Percentiles rank a stretch among this genome's conserved stretches.
Conservation (phyloP, 2,329 filamentous ascomycete genomes). For the Talaromyces sp. region DNA sequence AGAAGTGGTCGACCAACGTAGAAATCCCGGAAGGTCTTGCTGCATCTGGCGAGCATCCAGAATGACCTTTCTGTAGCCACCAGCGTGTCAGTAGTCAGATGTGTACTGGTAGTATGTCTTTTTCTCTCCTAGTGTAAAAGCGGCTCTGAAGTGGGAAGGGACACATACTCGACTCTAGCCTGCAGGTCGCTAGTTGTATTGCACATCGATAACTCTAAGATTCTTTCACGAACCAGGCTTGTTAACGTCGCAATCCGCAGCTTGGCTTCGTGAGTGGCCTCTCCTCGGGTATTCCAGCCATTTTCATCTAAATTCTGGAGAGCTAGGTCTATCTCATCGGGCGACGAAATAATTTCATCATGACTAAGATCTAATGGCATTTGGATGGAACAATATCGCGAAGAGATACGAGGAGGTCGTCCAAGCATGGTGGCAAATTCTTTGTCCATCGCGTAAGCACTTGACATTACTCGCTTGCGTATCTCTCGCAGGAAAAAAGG, state of each 20-base stretch:
- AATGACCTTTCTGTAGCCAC: background rate
- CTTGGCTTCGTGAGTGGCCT: background rate
- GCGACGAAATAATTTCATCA: background rate
- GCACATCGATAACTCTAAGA: conserved; percentile 10
- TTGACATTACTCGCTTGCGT: conserved; percentile 34
- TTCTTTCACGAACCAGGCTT: conserved; percentile 10
- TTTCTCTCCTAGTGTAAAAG: no score
- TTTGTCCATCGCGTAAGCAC: conserved; percentile 43
- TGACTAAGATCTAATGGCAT: conserved; percentile 23
- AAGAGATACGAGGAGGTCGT: conserved; percentile 41
- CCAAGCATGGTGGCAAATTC: conserved; percentile 45
- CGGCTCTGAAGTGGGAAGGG: background rate
- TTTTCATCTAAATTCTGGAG: background rate
- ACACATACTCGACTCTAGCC: background rate
- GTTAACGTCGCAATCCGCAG: conserved; percentile 3
- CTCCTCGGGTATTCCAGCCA: conserved; percentile 12
- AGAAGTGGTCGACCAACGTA: background rate
- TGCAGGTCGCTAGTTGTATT: background rate
- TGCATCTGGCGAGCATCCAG: background rate
- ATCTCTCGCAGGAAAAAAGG: conserved; percentile 36
- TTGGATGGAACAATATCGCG: conserved; percentile 35
- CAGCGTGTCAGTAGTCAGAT: no score
- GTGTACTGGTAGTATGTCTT: no score
- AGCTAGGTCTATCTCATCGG: background rate
- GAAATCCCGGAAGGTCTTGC: background rate